Evolutionary conservation across 306 rosid species (phyloP).

Genomic region (Malus asiatica): DNA sequence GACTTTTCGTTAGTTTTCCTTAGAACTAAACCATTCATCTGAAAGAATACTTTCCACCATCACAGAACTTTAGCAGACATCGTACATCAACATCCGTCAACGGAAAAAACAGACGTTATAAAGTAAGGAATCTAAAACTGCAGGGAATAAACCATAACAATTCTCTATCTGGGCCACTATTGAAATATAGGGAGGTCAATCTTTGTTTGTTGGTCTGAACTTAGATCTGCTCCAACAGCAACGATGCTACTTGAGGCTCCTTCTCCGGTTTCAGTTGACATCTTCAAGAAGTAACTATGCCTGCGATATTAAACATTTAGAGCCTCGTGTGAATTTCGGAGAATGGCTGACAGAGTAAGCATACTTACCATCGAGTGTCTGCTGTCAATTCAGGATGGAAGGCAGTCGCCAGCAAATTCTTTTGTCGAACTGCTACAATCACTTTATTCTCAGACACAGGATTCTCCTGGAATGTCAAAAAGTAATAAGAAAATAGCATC

Average conservation of each 20-base stretch:
- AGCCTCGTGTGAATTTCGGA: conserved; percentile 10
- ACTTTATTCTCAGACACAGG: conserved; percentile 44
- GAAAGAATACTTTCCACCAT: neutral
- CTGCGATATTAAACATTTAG: conserved; percentile 43
- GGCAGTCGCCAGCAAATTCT: conserved; percentile 79
- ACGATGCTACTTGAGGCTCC: conserved; percentile 50
- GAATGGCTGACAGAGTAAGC: neutral
- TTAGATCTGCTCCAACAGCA: conserved; percentile 24
- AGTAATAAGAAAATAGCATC: conserved; percentile 2
- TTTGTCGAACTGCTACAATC: conserved; percentile 88
- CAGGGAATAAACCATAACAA: neutral
- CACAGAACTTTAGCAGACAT: neutral
- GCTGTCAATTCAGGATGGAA: conserved; percentile 98
- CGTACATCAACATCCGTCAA: neutral
- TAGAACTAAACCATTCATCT: neutral
- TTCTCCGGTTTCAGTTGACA: conserved; percentile 44
- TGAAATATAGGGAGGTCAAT: conserved; percentile 73
- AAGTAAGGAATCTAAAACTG: neutral
- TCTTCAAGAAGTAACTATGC: conserved; percentile 92
- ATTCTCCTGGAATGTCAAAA: conserved; percentile 48
- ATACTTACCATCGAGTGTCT: conserved; percentile 74
- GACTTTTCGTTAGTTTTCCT: neutral
- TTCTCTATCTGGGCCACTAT: conserved; percentile 20
- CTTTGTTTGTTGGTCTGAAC: conserved; percentile 19
- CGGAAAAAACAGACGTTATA: neutral